phyloP scores from a whole-genome alignment of 2,329 filamentous ascomycete genomes.

The Aspergillus quadrilineatus region DNA sequence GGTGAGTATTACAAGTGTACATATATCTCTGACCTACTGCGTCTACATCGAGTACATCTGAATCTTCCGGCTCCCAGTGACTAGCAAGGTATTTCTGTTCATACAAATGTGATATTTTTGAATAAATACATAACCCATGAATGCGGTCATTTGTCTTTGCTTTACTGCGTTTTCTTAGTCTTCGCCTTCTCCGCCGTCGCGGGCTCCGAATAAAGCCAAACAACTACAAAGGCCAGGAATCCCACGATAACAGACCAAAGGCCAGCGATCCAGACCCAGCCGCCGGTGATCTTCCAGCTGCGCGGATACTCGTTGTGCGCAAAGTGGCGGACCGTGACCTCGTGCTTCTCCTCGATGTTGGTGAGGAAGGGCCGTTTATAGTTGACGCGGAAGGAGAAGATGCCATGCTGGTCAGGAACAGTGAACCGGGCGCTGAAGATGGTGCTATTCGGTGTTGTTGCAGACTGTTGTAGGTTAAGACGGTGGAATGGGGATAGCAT shows the following conservation, averaged over 20 bases:
- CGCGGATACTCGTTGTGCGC: constrained; percentile 96
- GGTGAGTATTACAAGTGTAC: constrained; percentile 1
- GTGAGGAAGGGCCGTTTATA: constrained; percentile 94
- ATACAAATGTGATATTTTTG: constrained; percentile 18
- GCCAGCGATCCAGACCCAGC: constrained; percentile 92
- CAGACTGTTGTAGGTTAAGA: constrained; percentile 63
- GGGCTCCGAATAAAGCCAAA: constrained; percentile 82
- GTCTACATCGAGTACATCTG: background rate
- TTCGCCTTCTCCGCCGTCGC: constrained; percentile 30
- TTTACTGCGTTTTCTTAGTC: constrained; percentile 50
- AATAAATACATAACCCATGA: constrained; percentile 23
- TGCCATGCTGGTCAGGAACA: constrained; percentile 94
- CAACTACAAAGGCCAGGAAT: constrained; percentile 77
- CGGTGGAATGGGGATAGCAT: constrained; percentile 99
- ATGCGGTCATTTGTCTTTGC: background rate
- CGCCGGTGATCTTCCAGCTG: constrained; percentile 83
- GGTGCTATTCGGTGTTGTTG: constrained; percentile 64
- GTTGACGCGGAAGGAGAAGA: constrained; percentile 97
- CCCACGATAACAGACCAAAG: constrained; percentile 80
- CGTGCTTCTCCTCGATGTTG: constrained; percentile 87
- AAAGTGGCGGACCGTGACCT: constrained; percentile 92
- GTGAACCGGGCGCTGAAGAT: constrained; percentile 74
- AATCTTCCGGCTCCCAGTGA: background rate
- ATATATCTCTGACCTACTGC: constrained; percentile 1
- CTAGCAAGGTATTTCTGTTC: constrained; percentile 7